Evolutionary conservation across 2,329 filamentous ascomycete genomes (phyloP).

Genomic region (Plectosphaerella plurivora): DNA sequence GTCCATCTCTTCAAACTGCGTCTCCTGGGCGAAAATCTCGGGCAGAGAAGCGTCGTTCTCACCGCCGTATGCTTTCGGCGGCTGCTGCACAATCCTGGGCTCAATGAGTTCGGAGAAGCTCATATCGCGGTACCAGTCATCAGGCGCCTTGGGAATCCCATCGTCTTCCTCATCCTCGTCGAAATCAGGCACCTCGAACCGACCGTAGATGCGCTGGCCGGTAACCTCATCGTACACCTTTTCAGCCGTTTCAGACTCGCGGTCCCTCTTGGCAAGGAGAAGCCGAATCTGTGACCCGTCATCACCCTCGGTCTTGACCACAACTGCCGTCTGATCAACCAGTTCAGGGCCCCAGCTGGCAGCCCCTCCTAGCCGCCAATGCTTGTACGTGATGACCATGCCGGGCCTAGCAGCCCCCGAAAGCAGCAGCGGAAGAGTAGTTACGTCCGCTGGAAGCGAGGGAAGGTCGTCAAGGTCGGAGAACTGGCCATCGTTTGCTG

Average conservation of each 20-base stretch:
- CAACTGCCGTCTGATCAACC: conserved; percentile 59
- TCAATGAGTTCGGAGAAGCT: conserved; percentile 62
- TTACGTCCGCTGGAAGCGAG: conserved; percentile 52
- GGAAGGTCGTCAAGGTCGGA: conserved; percentile 58
- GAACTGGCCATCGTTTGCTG: conserved; percentile 35
- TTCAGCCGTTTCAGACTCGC: conserved; percentile 48
- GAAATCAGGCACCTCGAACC: conserved; percentile 69
- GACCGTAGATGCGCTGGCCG: conserved; percentile 69
- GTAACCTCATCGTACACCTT: conserved; percentile 61
- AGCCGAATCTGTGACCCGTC: conserved; percentile 52
- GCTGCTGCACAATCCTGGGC: conserved; percentile 55
- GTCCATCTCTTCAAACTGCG: conserved; percentile 8
- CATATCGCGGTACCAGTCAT: conserved; percentile 59
- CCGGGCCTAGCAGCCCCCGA: conserved; percentile 46
- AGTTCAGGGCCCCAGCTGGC: conserved; percentile 65
- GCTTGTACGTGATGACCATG: conserved; percentile 66
- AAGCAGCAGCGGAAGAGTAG: conserved; percentile 45
- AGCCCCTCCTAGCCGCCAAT: conserved; percentile 54
- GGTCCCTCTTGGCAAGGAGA: conserved; percentile 65
- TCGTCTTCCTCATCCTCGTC: conserved; percentile 53
- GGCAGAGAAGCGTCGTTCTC: conserved; percentile 8
- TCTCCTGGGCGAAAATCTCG: conserved; percentile 18
- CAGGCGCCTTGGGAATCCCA: conserved; percentile 31
- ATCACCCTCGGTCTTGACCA: conserved; percentile 50
- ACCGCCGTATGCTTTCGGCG: conserved; percentile 18